Evolutionary conservation across 2,329 filamentous ascomycete genomes (phyloP), one percentile per base, ranked within the genome.

Genomic region (Phialocephala sp.): DNA sequence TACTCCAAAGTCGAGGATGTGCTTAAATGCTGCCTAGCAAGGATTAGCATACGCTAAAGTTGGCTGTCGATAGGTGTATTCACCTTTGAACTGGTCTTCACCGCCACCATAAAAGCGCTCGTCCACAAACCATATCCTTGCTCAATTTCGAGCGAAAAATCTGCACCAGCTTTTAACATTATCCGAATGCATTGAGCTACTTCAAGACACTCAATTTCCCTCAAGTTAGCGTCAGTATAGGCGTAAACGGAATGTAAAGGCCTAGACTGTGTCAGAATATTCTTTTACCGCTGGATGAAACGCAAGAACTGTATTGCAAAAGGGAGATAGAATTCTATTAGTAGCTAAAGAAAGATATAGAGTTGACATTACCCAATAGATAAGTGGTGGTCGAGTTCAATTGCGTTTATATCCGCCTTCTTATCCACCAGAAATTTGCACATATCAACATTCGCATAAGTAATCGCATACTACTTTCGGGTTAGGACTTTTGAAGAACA

Each of bases 401-500:
- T 55, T 27, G 62, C 52, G 59, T 71, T 66, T 18, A 64, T 41
- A 61, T 71, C 69, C 39, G 59, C 63, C 3, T 47, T 57, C 32
- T 62, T 63, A 35, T 61, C 59, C 9, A 69, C 32, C 9, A 69
- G 54, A 65, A 68, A 69, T 22, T 59, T 59, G 58, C 65, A 69
- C 43, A 71, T 64, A 18, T 65, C 59, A 6, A 57, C 56, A 32
- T 56, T 35, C 1, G 35, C 0, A 47, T 43, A 14, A 18, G 12
- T 0, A 14, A 61, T 15, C 20, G 68, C 68, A 64, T 68, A 70
- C 66, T 70, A 45, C 2, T 47, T 47, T 14, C 18, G 12, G 35
- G 41, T 66, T 62, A 68, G 37, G n/a, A 18, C 14, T 59, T 54
- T 58, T 18, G 1, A 58, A 37, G 43, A 24, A 58, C 37, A 15